Percentiles rank a stretch among this genome's conserved stretches.
These are phyloP conservation scores for Pseudophaeomoniella oleicola DNA, from an alignment of 2,329 filamentous ascomycete species.

Conservation along the genomic window DNA sequence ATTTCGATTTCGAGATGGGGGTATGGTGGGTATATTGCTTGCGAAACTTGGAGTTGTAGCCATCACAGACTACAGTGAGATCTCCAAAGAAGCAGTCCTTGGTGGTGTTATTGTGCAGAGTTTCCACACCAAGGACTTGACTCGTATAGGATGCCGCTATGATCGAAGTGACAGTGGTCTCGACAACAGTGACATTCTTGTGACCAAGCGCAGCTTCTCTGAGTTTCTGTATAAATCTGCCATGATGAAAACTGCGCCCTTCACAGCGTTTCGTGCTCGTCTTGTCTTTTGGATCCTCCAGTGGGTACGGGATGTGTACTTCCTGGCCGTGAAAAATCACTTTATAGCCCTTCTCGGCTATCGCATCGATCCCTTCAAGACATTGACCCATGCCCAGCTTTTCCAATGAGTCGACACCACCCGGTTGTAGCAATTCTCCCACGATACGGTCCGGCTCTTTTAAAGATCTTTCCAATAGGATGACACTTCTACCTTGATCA, in stretches of 20 bases:
- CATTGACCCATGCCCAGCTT: conserved; percentile 69
- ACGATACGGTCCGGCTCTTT: conserved; percentile 93
- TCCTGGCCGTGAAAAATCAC: conserved; percentile 65
- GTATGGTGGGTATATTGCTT: conserved; percentile 56
- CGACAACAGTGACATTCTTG: conserved; percentile 76
- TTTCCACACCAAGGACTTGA: conserved; percentile 72
- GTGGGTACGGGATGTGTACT: conserved; percentile 67
- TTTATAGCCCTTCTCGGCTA: conserved; percentile 73
- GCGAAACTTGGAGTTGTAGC: conserved; percentile 83
- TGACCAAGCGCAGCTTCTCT: conserved; percentile 59
- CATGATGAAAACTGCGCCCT: conserved; percentile 83
- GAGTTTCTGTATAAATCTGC: conserved; percentile 74
- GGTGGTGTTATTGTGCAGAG: conserved; percentile 46
- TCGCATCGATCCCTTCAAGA: conserved; percentile 75
- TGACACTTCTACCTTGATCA: conserved; percentile 77
- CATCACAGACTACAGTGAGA: conserved; percentile 80
- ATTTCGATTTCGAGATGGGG: conserved; percentile 67
- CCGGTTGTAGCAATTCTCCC: conserved; percentile 86
- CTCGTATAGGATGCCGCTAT: conserved; percentile 54
- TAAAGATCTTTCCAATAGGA: conserved; percentile 76
- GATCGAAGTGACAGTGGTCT: conserved; percentile 69
- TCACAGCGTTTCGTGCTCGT: conserved; percentile 35
- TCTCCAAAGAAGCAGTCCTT: conserved; percentile 75
- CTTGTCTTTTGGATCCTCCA: conserved; percentile 22
- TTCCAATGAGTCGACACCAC: conserved; percentile 67